phyloP scores from a whole-genome alignment of 768 basidiomycete species.

The Serendipita sp. region DNA sequence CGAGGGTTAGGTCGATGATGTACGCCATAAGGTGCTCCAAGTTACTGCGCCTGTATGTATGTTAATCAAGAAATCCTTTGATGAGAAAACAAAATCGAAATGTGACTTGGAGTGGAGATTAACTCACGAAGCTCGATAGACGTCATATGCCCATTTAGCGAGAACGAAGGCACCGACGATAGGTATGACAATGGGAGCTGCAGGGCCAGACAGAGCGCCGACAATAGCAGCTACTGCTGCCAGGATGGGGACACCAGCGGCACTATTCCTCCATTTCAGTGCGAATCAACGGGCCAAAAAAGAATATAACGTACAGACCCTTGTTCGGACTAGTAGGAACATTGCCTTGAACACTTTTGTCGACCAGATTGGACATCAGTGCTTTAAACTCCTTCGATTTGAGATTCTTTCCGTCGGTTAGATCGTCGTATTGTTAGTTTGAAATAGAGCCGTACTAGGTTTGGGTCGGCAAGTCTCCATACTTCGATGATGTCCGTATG shows the following conservation, averaged over 20 bases:
- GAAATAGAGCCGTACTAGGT: not conserved
- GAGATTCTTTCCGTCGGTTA: too few species aligned
- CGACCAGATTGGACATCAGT: too few species aligned
- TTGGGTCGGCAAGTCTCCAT: not conserved
- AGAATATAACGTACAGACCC: too few species aligned
- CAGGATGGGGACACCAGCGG: not conserved
- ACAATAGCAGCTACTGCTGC: not conserved
- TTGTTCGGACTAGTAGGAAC: too few species aligned
- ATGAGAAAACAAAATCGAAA: not conserved
- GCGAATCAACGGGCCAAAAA: too few species aligned
- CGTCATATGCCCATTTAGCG: not conserved
- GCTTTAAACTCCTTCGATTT: too few species aligned
- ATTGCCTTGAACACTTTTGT: too few species aligned
- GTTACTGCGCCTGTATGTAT: not conserved
- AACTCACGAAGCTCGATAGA: not conserved
- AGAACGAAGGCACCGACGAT: not conserved
- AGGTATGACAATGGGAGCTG: not conserved
- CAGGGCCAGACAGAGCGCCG: not conserved
- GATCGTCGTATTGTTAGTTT: too few species aligned
- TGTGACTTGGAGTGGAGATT: too few species aligned
- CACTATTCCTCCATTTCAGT: not conserved
- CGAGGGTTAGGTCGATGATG: slow-evolving; percentile 17
- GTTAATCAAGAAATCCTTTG: too few species aligned
- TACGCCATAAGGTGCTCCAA: slow-evolving; percentile 15
- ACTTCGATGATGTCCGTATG: not conserved